These are phyloP conservation scores for Dissophora ornata DNA, from an alignment of 192 early-diverging fungal species.

Conservation along the genomic window DNA sequence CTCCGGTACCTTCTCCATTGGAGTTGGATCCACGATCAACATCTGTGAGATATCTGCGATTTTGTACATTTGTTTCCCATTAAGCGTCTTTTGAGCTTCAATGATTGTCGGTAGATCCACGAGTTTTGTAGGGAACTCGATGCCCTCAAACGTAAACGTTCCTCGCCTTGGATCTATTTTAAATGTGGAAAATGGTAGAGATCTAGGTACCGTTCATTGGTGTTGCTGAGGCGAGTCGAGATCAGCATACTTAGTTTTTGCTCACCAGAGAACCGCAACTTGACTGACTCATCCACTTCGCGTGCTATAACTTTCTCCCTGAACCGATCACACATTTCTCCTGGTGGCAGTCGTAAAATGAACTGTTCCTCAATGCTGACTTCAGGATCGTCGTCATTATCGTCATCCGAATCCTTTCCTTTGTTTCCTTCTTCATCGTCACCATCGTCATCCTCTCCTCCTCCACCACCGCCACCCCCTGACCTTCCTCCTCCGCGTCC, in stretches of 20 bases:
- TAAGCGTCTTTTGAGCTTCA: slow-evolving; percentile 88
- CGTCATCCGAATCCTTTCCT: slow-evolving; percentile 51
- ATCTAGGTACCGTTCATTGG: too few relatives aligned
- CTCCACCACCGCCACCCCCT: neutral
- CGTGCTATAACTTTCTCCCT: slow-evolving; percentile 60
- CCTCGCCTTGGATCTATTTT: slow-evolving; percentile 69
- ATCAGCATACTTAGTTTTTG: too few relatives aligned
- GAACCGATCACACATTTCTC: slow-evolving; percentile 61
- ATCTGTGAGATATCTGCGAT: slow-evolving; percentile 88
- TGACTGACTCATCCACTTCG: slow-evolving; percentile 57
- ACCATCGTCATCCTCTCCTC: slow-evolving; percentile 8
- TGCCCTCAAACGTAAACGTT: slow-evolving; percentile 63
- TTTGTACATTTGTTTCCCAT: slow-evolving; percentile 89
- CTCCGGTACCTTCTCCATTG: neutral
- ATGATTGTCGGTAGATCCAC: slow-evolving; percentile 88
- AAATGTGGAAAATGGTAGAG: too few relatives aligned
- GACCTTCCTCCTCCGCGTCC: slow-evolving; percentile 22
- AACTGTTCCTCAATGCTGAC: slow-evolving; percentile 86
- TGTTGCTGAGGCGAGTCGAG: too few relatives aligned
- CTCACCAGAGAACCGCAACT: slow-evolving; percentile 56
- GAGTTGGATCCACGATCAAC: slow-evolving; percentile 24
- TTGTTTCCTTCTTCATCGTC: slow-evolving; percentile 14
- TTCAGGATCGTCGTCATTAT: slow-evolving; percentile 73
- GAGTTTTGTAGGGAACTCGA: slow-evolving; percentile 71
- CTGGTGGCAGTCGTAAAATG: slow-evolving; percentile 75